Percentiles rank a stretch among this genome's conserved stretches.
These are phyloP conservation scores for Passiflora organensis DNA, from an alignment of 345 rosid species.

Conservation along the genomic window DNA sequence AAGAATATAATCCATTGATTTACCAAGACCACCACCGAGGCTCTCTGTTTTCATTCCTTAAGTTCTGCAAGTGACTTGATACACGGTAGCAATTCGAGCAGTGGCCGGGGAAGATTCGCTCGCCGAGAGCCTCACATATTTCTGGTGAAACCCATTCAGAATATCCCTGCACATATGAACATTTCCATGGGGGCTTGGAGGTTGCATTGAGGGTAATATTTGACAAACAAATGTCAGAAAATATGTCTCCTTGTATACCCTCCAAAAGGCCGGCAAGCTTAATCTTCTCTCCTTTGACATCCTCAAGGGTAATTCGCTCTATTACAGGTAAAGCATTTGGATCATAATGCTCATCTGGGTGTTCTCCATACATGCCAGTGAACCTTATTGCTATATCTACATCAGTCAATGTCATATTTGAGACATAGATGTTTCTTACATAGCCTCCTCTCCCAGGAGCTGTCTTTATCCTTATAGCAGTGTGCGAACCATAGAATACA, in stretches of 20 bases:
- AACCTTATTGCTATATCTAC: conserved; percentile 67
- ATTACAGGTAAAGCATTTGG: conserved; percentile 68
- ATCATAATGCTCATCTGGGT: conserved; percentile 72
- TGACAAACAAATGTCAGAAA: conserved; percentile 64
- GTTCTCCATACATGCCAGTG: conserved; percentile 69
- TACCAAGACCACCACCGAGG: conserved; percentile 67
- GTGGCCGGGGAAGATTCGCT: conserved; percentile 55
- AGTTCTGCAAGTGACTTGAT: conserved; percentile 33
- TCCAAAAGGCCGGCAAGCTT: conserved; percentile 69
- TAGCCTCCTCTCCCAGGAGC: conserved; percentile 93
- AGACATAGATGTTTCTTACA: conserved; percentile 62
- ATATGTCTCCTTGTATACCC: conserved; percentile 77
- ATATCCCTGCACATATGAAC: conserved; percentile 69
- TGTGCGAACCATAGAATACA: conserved; percentile 48
- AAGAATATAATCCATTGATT: conserved; percentile 26
- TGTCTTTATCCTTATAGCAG: conserved; percentile 75
- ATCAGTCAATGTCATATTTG: conserved; percentile 52
- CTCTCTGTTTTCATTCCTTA: conserved; percentile 38
- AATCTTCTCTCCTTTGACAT: conserved; percentile 61
- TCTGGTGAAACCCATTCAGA: conserved; percentile 71
- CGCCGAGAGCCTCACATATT: conserved; percentile 56
- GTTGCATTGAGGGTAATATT: conserved; percentile 48
- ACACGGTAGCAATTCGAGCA: conserved; percentile 59
- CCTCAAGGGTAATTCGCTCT: conserved; percentile 60
- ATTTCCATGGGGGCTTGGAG: conserved; percentile 65